Conservation (phyloP, 2,329 filamentous ascomycete species). For the Fusarium veterinarium region DNA sequence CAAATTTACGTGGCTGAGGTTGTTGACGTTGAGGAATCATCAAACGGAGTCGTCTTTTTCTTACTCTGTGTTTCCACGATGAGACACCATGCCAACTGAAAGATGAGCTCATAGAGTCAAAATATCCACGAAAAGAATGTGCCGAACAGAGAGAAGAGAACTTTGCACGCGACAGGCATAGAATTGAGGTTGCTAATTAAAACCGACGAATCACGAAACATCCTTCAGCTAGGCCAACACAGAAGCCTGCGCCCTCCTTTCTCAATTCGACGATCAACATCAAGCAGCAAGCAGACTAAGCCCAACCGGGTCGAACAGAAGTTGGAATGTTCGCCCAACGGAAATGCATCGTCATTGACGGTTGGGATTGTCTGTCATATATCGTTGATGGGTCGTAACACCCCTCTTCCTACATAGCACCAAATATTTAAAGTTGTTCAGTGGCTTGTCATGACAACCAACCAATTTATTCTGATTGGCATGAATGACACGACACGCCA, state of each 20-base stretch:
- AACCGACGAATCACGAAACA: conserved; percentile 21
- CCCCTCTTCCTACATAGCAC: not conserved
- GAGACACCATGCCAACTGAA: not conserved
- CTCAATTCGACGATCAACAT: conserved; percentile 16
- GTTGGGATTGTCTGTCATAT: not conserved
- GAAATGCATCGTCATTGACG: conserved; percentile 13
- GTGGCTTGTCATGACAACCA: conserved; percentile 28
- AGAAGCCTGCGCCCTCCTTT: conserved; percentile 1
- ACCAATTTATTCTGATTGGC: conserved; percentile 6
- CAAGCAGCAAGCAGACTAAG: conserved; percentile 25
- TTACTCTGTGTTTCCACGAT: not conserved
- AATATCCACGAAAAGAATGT: not conserved
- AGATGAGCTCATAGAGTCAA: not conserved
- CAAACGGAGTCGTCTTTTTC: not conserved
- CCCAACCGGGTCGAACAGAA: conserved; percentile 9
- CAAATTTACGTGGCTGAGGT: not conserved
- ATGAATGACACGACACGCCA: conserved; percentile 24
- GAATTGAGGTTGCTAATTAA: conserved; percentile 16
- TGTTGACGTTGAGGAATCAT: not conserved
- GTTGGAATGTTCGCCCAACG: conserved; percentile 16
- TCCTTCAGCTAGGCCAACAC: not conserved
- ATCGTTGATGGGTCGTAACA: not conserved
- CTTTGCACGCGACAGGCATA: conserved; percentile 18
- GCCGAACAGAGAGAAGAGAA: not conserved
- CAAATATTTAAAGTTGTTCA: conserved; percentile 35